Evolutionary conservation across 768 basidiomycete genomes (phyloP).

Genomic region (Rubroboletus satanas): DNA sequence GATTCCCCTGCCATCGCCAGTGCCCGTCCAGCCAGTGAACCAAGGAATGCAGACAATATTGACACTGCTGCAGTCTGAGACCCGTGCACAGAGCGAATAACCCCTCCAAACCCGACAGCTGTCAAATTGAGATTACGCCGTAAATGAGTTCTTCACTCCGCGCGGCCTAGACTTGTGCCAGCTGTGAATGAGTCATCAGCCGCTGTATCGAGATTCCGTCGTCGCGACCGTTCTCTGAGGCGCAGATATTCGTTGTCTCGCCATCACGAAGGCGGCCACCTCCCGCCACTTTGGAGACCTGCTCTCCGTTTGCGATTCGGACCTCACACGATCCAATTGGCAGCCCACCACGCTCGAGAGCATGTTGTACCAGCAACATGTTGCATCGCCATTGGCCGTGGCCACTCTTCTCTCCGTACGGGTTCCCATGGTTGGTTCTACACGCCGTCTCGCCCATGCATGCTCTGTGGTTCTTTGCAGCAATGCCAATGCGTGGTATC

Average conservation of each 20-base stretch:
- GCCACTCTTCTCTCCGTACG: too few species aligned
- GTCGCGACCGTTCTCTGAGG: neutral
- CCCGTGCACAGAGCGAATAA: neutral
- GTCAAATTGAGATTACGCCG: neutral
- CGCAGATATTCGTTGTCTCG: neutral
- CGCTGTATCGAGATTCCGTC: neutral
- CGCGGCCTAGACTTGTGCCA: neutral
- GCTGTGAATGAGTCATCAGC: neutral
- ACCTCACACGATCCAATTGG: neutral
- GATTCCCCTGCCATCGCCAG: neutral
- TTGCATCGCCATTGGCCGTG: neutral
- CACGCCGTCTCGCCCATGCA: neutral
- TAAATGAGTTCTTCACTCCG: neutral
- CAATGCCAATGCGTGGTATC: neutral
- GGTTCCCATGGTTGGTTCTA: neutral
- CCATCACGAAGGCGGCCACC: neutral
- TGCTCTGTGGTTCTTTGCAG: too few species aligned
- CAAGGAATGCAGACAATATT: neutral
- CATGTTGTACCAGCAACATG: neutral
- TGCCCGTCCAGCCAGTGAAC: neutral
- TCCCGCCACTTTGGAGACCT: neutral
- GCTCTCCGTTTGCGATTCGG: neutral
- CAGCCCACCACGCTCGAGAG: neutral
- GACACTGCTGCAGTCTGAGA: neutral
- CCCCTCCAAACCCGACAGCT: neutral